These are phyloP conservation scores for Calonectria naviculata DNA, from an alignment of 2,329 filamentous ascomycete genomes.

Conservation along the genomic window DNA sequence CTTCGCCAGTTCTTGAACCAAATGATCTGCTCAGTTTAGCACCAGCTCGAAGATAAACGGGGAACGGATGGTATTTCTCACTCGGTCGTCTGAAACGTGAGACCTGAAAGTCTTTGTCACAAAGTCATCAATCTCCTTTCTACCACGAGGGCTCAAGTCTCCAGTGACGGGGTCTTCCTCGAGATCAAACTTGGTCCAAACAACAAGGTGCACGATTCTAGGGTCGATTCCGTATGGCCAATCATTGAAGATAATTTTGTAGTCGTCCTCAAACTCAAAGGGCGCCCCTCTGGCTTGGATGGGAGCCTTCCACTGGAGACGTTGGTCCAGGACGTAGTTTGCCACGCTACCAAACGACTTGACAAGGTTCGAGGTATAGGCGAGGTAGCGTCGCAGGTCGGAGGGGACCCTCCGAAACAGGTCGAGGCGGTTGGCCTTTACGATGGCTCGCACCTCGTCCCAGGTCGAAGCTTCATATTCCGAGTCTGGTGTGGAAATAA, in stretches of 20 bases:
- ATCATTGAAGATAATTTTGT: conserved; percentile 87
- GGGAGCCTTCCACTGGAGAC: conserved; percentile 75
- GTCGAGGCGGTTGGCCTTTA: conserved; percentile 75
- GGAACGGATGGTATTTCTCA: conserved; percentile 49
- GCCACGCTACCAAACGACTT: conserved; percentile 80
- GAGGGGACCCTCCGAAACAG: conserved; percentile 81
- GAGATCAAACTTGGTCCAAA: conserved; percentile 92
- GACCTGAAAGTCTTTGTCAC: conserved; percentile 74
- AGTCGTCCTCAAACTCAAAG: conserved; percentile 64
- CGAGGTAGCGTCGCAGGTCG: conserved; percentile 81
- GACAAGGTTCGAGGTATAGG: conserved; percentile 73
- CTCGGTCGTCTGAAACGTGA: conserved; percentile 61
- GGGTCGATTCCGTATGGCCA: conserved; percentile 91
- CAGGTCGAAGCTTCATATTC: conserved; percentile 74
- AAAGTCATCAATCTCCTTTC: conserved; percentile 75
- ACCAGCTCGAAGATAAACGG: neutral
- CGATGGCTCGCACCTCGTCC: conserved; percentile 74
- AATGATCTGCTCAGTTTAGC: conserved; percentile 44
- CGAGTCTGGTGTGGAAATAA: conserved; percentile 77
- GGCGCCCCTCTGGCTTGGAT: conserved; percentile 48
- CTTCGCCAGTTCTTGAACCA: conserved; percentile 82
- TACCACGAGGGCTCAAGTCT: conserved; percentile 73
- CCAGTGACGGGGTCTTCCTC: conserved; percentile 73
- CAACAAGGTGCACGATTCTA: conserved; percentile 84
- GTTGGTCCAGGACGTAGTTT: conserved; percentile 77